Percentiles rank a stretch among this genome's conserved stretches.
These are phyloP conservation scores for Allomyces arbusculus DNA, from an alignment of 192 early-diverging fungal species.

Conservation along the genomic window DNA sequence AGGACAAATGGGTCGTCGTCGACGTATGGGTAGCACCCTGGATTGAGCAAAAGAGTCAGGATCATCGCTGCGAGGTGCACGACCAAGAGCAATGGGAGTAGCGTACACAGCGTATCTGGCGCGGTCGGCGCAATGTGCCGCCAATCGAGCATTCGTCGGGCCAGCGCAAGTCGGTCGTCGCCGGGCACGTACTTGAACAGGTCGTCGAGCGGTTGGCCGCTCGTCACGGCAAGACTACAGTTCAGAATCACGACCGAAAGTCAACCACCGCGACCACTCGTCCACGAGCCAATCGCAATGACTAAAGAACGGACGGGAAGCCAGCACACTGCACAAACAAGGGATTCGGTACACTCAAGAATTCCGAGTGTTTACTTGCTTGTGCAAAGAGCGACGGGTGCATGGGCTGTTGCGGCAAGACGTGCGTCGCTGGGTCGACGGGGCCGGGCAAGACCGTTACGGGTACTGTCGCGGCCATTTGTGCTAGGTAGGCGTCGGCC, in stretches of 20 bases:
- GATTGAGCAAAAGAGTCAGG: not conserved
- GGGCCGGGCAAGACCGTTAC: constrained; percentile 67
- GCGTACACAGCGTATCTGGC: constrained; percentile 83
- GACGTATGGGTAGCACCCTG: constrained; percentile 81
- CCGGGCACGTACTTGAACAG: constrained; percentile 42
- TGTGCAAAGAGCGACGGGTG: constrained; percentile 46
- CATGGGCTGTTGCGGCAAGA: constrained; percentile 76
- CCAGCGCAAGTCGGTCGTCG: constrained; percentile 45
- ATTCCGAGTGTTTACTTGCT: constrained; percentile 34
- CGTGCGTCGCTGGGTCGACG: constrained; percentile 49
- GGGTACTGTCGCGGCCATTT: constrained; percentile 34
- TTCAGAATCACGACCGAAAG: not conserved
- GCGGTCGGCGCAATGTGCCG: constrained; percentile 77
- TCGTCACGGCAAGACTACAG: constrained; percentile 47
- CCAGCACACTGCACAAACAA: constrained; percentile 46
- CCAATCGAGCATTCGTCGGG: constrained; percentile 53
- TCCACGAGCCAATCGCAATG: not conserved
- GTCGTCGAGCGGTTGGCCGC: constrained; percentile 80
- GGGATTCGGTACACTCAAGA: constrained; percentile 62
- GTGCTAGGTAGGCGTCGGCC: constrained; percentile 45
- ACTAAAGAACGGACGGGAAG: constrained; percentile 19
- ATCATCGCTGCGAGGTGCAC: not conserved
- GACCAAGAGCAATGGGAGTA: not conserved
- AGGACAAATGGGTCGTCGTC: constrained; percentile 77
- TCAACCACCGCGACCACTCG: constrained; percentile 3